Evolutionary conservation across 306 rosid species (phyloP).

Genomic region (Dicorynia guianensis): DNA sequence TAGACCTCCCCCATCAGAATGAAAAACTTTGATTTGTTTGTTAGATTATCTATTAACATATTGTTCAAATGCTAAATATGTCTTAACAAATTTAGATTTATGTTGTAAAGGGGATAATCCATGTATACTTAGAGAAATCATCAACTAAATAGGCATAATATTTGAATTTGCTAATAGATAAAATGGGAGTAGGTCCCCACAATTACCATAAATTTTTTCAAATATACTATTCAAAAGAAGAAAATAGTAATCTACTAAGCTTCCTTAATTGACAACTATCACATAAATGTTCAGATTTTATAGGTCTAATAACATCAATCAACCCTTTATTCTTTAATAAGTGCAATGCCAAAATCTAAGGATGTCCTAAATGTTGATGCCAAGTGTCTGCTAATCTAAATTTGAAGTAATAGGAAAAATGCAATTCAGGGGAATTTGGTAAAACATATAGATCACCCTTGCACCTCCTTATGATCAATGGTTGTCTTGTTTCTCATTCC

Average conservation of each 20-base stretch:
- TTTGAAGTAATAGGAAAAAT: neutral
- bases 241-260: neutral
- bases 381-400: neutral
- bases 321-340: neutral
- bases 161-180: neutral
- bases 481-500: neutral
- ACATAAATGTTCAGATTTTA: too few relatives aligned
- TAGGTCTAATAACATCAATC: neutral
- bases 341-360: neutral
- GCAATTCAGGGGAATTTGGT: neutral
- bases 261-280: constrained; percentile 1
- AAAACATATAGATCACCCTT: too few relatives aligned
- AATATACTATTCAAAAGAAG: neutral
- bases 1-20: neutral
- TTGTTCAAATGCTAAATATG: too few relatives aligned
- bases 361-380: neutral
- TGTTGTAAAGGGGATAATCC: neutral
- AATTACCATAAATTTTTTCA: neutral
- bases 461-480: neutral
- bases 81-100: neutral
- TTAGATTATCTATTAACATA: too few relatives aligned
- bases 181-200: neutral
- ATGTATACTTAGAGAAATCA: constrained; percentile 10
- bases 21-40: too few relatives aligned
- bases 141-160: constrained; percentile 10